Conservation (phyloP, 306 rosid species). For the Rubus parviflorus region DNA sequence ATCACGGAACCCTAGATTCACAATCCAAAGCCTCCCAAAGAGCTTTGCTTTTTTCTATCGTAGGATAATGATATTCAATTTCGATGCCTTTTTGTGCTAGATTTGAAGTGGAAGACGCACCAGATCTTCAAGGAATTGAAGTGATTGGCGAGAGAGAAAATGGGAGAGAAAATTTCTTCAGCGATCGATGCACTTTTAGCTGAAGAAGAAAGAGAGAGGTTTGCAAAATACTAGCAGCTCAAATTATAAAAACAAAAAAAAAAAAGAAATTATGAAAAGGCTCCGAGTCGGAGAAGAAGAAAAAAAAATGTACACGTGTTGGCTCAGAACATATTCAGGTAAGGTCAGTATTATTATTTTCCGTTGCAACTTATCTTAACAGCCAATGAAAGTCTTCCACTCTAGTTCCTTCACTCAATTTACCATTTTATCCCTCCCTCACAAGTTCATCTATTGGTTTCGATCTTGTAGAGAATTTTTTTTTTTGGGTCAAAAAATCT, state of each 20-base stretch:
- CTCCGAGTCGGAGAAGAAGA: neutral
- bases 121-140: constrained; percentile 32
- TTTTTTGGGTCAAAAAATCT: too few relatives aligned
- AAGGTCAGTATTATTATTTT: neutral
- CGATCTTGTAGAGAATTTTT: too few relatives aligned
- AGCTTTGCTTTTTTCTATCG: neutral
- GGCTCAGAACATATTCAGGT: neutral
- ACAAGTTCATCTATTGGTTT: too few relatives aligned
- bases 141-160: constrained; percentile 12
- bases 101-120: constrained; percentile 16
- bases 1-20: constrained; percentile 41
- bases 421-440: neutral
- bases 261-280: neutral
- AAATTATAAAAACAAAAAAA: constrained; percentile 6
- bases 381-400: neutral
- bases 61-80: too few relatives aligned
- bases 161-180: constrained; percentile 22
- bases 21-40: constrained; percentile 22
- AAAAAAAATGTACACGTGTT: too few relatives aligned
- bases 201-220: constrained; percentile 13
- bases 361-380: neutral
- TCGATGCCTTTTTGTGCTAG: neutral
- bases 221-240: constrained; percentile 11
- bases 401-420: neutral
- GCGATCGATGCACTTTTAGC: constrained; percentile 53